Evolutionary conservation across 768 basidiomycete genomes (phyloP).

Genomic region (Naganishia vishniacii): DNA sequence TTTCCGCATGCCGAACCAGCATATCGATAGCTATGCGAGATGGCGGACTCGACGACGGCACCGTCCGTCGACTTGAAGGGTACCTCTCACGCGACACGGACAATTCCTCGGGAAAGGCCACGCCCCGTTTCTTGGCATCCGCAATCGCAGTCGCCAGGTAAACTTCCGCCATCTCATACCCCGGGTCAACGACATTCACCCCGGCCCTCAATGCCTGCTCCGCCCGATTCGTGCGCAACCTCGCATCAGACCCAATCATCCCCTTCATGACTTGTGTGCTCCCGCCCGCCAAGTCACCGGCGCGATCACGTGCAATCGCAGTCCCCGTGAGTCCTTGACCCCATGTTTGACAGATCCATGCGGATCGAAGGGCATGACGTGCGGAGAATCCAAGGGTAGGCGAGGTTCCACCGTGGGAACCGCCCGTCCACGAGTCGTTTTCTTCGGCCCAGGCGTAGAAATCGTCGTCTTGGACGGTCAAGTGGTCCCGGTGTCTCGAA

Average conservation of each 20-base stretch:
- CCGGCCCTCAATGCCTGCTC: neutral
- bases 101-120: constrained; percentile 39
- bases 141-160: constrained; percentile 41
- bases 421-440: constrained; percentile 42
- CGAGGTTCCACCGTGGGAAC: constrained; percentile 39
- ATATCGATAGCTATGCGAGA: constrained; percentile 41
- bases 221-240: neutral
- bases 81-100: constrained; percentile 16
- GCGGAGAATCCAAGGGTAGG: constrained; percentile 39
- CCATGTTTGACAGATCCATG: constrained; percentile 43
- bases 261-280: constrained; percentile 26
- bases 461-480: neutral
- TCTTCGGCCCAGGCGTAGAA: constrained; percentile 39
- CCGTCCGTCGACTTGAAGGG: neutral
- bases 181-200: constrained; percentile 35
- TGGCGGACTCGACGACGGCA: constrained; percentile 15
- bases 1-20: constrained; percentile 42
- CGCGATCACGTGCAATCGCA: constrained; percentile 28
- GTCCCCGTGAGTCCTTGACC: constrained; percentile 34
- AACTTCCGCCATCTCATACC: constrained; percentile 41
- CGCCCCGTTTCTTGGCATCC: constrained; percentile 32
- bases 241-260: constrained; percentile 31
- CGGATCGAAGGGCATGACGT: constrained; percentile 40
- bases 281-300: constrained; percentile 31
- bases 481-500: neutral